A percentile compares a stretch with the other conserved stretches of the same genome.
Evolutionary conservation across 495 filamentous ascomycete species (phyloP).

Genomic region (Tuber microsphaerosporum): DNA sequence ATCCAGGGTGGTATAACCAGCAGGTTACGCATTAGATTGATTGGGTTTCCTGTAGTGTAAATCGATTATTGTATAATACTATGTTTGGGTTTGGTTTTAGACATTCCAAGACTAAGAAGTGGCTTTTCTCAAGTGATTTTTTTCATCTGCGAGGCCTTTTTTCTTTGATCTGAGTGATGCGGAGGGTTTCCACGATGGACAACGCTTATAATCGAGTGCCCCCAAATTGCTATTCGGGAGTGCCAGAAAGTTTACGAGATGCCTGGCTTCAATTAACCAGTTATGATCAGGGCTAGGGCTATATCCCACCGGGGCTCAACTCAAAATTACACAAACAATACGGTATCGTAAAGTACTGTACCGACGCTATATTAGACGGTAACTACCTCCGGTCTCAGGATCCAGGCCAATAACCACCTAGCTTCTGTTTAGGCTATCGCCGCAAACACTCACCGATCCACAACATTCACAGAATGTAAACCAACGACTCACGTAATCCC

Average conservation of each 20-base stretch:
- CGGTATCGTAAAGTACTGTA: neutral
- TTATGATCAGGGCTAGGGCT: neutral
- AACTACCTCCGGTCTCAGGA: neutral
- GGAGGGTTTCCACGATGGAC: neutral
- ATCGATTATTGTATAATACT: neutral
- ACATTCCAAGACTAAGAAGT: neutral
- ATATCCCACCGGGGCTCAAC: neutral
- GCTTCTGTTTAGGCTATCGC: neutral
- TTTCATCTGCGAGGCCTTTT: neutral
- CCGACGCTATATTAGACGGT: neutral
- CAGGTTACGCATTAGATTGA: neutral
- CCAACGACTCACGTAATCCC: neutral
- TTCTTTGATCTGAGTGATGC: neutral
- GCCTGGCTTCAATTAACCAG: neutral
- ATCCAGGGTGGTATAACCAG: neutral
- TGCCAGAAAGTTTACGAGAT: neutral
- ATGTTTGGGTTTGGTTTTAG: neutral
- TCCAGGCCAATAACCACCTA: neutral
- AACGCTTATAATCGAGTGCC: neutral
- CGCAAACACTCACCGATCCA: neutral
- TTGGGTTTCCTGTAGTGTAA: neutral
- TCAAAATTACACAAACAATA: neutral
- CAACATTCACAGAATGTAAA: neutral
- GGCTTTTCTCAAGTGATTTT: neutral
- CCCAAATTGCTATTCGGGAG: neutral